Base-by-base conservation (phyloP, 179 eudicot species). In the Carnegiea gigantea region DNA sequence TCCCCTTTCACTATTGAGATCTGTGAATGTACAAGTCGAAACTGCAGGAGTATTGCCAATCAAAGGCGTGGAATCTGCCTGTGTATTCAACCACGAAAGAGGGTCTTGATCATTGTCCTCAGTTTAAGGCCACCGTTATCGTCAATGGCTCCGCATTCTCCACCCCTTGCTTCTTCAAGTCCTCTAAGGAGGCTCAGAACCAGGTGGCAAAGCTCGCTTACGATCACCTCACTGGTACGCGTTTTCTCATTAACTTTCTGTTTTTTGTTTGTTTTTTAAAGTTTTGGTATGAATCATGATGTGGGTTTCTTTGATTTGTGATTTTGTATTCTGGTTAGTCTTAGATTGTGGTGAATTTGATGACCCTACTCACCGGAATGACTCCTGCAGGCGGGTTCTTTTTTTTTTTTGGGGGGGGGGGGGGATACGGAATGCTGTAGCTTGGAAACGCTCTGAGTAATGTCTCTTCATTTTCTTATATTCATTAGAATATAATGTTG, bases 111-210 rank as follows among this genome's bases (percentile, higher is more conserved):
- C 90, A 88, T 77, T 78, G 86, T 73, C 86, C 88, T 79, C 67
- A 24, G 54, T 88, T 86, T 62, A 83, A 84, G 68, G 90, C 85
- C 15, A 48, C 74, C 30, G 87, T 88, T 6, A 28, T 36, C 60
- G 85, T 88, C 1, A 86, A 88, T 83, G 90, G 85, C 33, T 28
- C 54, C 13, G 30, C 85, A 13, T 88, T 73, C 28, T 17, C 57
- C 20, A 60, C 82, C 6, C 78, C 85, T 17, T 28, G 74, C 17
- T 57, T 51, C 40, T 79, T 14, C 40, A 83, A 77, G 11, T 76
- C 88, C 48, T 67, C 86, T 40, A 88, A 88, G 72, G 86, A 83
- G 12, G 90, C 90, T 28, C 85, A 88, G 18, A 86, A 86, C 62
- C 44, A 49, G 26, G 90, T 79, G 79, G 90, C 90, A 24, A 71